These are phyloP conservation scores for Quercus wislizeni DNA, from an alignment of 306 rosid genomes.

Conservation along the genomic window DNA sequence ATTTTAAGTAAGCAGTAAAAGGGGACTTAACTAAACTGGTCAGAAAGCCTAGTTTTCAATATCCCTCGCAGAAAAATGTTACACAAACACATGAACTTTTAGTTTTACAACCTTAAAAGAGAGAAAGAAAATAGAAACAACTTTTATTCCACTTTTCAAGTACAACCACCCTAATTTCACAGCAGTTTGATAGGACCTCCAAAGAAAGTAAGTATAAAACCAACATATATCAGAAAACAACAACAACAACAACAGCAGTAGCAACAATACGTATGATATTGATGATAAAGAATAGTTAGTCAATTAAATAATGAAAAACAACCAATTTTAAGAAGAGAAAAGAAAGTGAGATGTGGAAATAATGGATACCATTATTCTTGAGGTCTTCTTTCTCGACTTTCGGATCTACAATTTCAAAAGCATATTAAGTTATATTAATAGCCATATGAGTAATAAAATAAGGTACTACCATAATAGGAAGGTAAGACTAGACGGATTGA, in stretches of 20 bases:
- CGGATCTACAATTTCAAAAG: slow-evolving; percentile 53
- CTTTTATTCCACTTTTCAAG: not conserved
- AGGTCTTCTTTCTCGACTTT: slow-evolving; percentile 73
- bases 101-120: no score
- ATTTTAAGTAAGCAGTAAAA: not conserved
- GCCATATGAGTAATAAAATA: not conserved
- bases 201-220: not conserved
- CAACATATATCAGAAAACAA: not conserved
- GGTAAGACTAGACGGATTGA: not conserved
- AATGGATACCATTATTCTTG: slow-evolving; percentile 56
- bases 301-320: not conserved
- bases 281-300: not conserved
- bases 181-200: not conserved
- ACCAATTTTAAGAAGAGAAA: slow-evolving; percentile 4
- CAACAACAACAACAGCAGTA: not conserved
- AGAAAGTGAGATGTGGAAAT: slow-evolving; percentile 15
- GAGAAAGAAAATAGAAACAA: no score
- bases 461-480: not conserved
- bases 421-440: slow-evolving; percentile 18
- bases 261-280: not conserved
- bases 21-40: not conserved
- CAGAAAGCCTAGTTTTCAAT: not conserved
- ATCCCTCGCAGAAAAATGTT: not conserved
- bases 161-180: not conserved
- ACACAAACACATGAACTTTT: not conserved